phyloP scores from a whole-genome alignment of 2,329 filamentous ascomycete species.

The Arthrobotrys sphaeroides region DNA sequence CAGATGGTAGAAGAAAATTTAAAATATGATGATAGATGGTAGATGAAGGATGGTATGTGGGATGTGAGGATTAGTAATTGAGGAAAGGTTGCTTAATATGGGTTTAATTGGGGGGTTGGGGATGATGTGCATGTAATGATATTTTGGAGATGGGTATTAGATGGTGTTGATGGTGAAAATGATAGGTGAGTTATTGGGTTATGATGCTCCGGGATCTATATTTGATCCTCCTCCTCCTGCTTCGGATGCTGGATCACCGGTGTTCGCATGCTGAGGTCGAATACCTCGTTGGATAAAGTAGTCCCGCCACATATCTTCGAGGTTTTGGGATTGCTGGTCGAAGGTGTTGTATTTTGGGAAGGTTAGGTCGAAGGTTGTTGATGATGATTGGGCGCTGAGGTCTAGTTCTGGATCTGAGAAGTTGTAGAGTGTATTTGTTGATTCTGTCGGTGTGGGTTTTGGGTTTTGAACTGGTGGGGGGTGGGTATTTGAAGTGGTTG shows the following conservation, averaged over 20 bases:
- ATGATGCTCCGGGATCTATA: neutral
- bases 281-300: neutral
- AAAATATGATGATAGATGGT: no score
- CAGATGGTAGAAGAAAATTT: no score
- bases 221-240: neutral
- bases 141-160: no score
- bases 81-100: no score
- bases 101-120: no score
- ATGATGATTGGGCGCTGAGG: neutral
- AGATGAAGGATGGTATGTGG: no score
- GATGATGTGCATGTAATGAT: no score
- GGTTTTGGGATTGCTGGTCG: neutral
- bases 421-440: no score
- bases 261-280: neutral
- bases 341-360: neutral
- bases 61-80: no score
- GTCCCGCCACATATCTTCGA: slow-evolving; percentile 3
- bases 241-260: neutral
- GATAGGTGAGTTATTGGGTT: no score
- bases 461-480: neutral
- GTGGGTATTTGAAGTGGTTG: neutral
- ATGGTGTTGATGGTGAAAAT: no score
- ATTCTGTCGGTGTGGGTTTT: neutral
- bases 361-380: neutral
- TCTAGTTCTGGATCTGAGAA: neutral